Evolutionary conservation across 768 basidiomycete genomes (phyloP), one percentile per base, ranked within the genome.

Genomic region (Podaxis carcinomalis): DNA sequence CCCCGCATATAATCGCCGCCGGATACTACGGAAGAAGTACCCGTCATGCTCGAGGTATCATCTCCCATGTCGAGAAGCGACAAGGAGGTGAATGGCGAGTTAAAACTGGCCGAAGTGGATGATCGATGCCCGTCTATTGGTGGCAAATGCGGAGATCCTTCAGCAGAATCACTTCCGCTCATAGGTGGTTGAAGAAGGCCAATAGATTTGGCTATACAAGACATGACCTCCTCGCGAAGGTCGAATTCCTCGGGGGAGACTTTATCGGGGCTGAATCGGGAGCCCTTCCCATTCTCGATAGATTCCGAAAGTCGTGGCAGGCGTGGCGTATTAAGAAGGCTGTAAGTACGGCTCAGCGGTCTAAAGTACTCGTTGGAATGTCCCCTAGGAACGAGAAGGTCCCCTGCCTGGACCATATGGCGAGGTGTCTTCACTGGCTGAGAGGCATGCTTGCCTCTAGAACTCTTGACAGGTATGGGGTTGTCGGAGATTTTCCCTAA

Each of bases 121-220:
- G 76, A 56, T 64, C 69, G 62, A 75, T 83, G 67, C 68, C 73
- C 65, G 52, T 76, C 75, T 10, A 68, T 64, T 2, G 88, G 81
- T 1, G 77, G 77, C 51, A 87, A 76, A 7, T 80, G 79, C 44
- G 91, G 90, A 0, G 89, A 90, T 2, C 82, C 80, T 63, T 88
- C 87, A 2, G 81, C 73, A 1, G 88, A 90, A 39, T 85, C 86
- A 50, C 76, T 78, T 44, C 82, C 86, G 58, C 87, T 90, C 19
- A 91, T 73, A 2, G 93, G 87, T 3, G 95, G 92, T 64, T 97
- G 95, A 23, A 93, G 76, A 11, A 99, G 80, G 3, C 97, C 97
- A 61, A 99, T 98, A 1, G 94, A 96, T 72, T 96, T 95, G 1
- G 96, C 95, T 62, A 99, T 95, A 72, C 93, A 96, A 0, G 91